Evolutionary conservation across 73 alveolate genomes (phyloP).

Genomic region (Blepharisma stoltei): DNA sequence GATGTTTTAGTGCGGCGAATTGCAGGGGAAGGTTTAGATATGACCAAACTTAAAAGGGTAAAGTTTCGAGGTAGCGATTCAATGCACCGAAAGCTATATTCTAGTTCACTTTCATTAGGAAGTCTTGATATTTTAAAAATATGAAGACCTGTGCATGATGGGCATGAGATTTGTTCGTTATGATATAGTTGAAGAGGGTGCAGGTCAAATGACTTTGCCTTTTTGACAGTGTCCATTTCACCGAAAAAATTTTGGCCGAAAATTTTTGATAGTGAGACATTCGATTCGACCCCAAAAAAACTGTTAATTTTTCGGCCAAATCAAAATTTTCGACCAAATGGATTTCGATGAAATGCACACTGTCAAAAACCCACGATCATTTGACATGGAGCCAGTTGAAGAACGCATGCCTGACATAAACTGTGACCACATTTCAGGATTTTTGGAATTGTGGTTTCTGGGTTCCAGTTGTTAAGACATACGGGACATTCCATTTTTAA

Average conservation of each 20-base stretch:
- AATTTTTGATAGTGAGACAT: too few relatives aligned
- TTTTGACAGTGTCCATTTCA: too few relatives aligned
- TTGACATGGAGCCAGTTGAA: too few relatives aligned
- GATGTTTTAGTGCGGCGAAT: not conserved
- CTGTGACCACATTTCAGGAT: conserved; percentile 21
- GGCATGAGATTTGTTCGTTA: not conserved
- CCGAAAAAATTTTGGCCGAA: too few relatives aligned
- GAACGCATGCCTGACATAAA: not conserved
- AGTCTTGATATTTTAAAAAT: not conserved
- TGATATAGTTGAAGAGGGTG: not conserved
- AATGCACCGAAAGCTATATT: conserved; percentile 1
- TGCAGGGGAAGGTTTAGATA: not conserved
- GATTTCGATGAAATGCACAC: too few relatives aligned
- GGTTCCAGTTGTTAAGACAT: conserved; percentile 20
- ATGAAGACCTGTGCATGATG: not conserved
- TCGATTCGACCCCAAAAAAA: too few relatives aligned
- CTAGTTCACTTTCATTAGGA: not conserved
- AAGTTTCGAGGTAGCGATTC: conserved; percentile 9
- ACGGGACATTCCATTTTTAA: conserved; percentile 18
- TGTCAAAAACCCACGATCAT: too few relatives aligned
- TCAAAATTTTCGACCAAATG: too few relatives aligned
- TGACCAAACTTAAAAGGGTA: conserved; percentile 12
- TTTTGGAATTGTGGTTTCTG: conserved; percentile 14
- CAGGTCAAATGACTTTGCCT: too few relatives aligned
- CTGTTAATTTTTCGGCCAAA: too few relatives aligned